Percentiles rank a stretch among this genome's conserved stretches.
These are phyloP conservation scores for Geotrichum bryndzae DNA, from an alignment of 1,139 yeast genomes.

Conservation along the genomic window DNA sequence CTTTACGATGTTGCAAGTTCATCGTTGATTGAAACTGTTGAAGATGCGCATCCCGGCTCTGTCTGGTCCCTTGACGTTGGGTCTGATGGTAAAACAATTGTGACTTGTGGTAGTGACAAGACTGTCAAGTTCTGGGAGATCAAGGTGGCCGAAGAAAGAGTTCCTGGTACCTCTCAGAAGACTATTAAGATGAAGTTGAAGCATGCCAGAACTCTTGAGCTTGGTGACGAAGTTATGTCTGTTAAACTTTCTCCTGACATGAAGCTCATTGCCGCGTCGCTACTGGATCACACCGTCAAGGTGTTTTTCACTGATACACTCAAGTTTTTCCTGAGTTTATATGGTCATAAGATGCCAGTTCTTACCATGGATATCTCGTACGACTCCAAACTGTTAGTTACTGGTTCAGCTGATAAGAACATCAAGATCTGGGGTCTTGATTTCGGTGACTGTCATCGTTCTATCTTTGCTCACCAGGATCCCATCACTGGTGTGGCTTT, in stretches of 20 bases:
- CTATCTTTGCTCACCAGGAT: constrained; percentile 94
- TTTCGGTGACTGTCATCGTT: constrained; percentile 96
- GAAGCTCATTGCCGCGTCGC: constrained; percentile 70
- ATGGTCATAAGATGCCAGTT: constrained; percentile 88
- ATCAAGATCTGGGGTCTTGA: constrained; percentile 97
- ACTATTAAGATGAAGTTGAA: constrained; percentile 53
- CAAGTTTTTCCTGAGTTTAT: constrained; percentile 79
- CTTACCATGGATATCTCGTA: constrained; percentile 80
- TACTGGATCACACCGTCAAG: constrained; percentile 88
- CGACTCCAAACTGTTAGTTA: constrained; percentile 80
- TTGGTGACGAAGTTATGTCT: constrained; percentile 76
- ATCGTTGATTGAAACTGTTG: constrained; percentile 59
- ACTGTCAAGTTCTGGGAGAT: constrained; percentile 86
- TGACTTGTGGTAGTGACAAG: constrained; percentile 94
- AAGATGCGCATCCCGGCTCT: constrained; percentile 72
- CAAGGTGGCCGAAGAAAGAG: constrained; percentile 54
- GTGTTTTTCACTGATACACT: constrained; percentile 81
- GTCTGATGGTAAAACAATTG: constrained; percentile 74
- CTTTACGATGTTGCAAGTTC: constrained; percentile 84
- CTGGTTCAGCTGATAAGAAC: constrained; percentile 95
- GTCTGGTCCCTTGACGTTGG: constrained; percentile 89
- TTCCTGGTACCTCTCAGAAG: constrained; percentile 61
- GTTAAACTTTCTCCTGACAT: constrained; percentile 81
- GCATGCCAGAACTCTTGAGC: constrained; percentile 75
- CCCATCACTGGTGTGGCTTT: constrained; percentile 84